phyloP scores from a whole-genome alignment of 176 grass and related monocot genomes.

The Zea luxurians region DNA sequence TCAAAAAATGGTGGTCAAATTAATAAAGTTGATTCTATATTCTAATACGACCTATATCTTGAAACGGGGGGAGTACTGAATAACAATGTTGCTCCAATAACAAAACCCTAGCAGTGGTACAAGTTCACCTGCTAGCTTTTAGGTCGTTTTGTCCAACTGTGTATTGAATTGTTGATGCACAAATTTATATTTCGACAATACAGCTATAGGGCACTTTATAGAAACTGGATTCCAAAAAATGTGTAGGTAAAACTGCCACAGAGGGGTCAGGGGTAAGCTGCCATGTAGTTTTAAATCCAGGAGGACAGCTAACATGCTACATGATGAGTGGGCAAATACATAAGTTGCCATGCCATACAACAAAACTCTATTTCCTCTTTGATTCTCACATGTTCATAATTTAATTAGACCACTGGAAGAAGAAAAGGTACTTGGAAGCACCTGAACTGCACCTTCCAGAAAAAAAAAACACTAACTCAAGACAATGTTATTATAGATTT shows the following conservation, averaged over 20 bases:
- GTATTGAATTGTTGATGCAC: not conserved
- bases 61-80: not conserved
- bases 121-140: not conserved
- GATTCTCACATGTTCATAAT: conserved; percentile 8
- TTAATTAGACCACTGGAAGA: conserved; percentile 5
- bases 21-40: not conserved
- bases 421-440: conserved; percentile 28
- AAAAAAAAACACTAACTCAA: not conserved
- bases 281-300: conserved; percentile 14
- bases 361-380: not conserved
- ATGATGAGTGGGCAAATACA: conserved; percentile 10
- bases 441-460: not conserved
- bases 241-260: conserved; percentile 8
- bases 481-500: conserved; percentile 13
- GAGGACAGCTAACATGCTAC: not conserved
- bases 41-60: not conserved
- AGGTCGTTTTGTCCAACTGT: conserved; percentile 12
- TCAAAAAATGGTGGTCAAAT: not conserved
- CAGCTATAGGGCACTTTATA: not conserved
- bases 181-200: conserved; percentile 4
- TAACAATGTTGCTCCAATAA: conserved; percentile 9
- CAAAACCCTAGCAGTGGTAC: not conserved
- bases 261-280: not conserved
- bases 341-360: conserved; percentile 14
- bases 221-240: not conserved